A percentile compares a stretch with the other conserved stretches of the same genome.
Conservation (phyloP, 768 basidiomycete genomes). For the Phaeolepiota aurea region DNA sequence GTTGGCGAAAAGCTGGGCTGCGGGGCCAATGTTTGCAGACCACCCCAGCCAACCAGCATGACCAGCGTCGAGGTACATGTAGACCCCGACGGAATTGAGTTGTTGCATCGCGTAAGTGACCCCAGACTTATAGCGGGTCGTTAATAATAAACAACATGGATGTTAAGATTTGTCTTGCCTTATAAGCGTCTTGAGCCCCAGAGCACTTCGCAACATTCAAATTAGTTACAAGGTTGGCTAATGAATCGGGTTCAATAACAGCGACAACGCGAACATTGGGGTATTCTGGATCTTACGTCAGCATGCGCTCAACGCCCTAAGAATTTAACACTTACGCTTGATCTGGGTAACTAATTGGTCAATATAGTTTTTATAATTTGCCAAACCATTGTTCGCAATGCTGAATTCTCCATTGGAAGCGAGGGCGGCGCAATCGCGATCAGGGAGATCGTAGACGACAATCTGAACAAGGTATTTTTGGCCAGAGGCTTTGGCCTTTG, state of each 20-base stretch:
- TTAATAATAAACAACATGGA: neutral
- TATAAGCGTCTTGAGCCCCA: conserved; percentile 44
- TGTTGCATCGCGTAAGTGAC: conserved; percentile 50
- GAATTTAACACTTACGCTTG: conserved; percentile 25
- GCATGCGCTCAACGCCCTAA: neutral
- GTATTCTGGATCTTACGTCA: conserved; percentile 24
- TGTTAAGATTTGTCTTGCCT: conserved; percentile 19
- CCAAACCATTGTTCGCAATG: conserved; percentile 46
- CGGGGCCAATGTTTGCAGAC: conserved; percentile 54
- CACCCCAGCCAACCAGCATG: conserved; percentile 65
- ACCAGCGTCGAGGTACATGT: conserved; percentile 56
- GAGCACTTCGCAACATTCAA: conserved; percentile 48
- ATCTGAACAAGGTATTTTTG: conserved; percentile 43
- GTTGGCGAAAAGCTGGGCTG: conserved; percentile 44
- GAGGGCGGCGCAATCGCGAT: conserved; percentile 58
- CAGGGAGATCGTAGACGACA: conserved; percentile 52
- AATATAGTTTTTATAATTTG: conserved; percentile 52
- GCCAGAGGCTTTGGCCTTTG: conserved; percentile 35
- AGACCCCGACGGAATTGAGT: conserved; percentile 46
- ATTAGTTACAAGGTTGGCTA: conserved; percentile 66
- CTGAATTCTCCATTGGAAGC: conserved; percentile 62
- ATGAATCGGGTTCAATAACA: conserved; percentile 59
- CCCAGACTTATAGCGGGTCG: conserved; percentile 22
- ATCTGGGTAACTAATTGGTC: conserved; percentile 53
- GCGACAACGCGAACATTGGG: conserved; percentile 57